These are phyloP conservation scores for Phytophthora meadii DNA, from an alignment of 352 stramenopile genomes.

Conservation along the genomic window DNA sequence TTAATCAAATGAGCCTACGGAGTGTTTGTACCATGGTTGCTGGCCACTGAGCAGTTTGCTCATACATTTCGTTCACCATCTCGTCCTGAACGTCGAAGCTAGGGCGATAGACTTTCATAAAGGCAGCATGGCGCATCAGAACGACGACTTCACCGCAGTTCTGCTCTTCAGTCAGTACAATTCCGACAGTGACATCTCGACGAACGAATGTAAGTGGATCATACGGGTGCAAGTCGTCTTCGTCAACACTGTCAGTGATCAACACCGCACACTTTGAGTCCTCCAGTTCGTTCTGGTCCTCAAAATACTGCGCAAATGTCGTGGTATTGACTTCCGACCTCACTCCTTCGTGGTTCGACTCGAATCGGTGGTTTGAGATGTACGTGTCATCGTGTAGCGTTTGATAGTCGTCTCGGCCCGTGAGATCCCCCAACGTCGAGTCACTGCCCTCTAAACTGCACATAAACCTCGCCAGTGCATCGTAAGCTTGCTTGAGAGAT, in stretches of 20 bases:
- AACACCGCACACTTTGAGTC: not conserved
- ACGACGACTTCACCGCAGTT: too few species aligned
- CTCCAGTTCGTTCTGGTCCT: not conserved
- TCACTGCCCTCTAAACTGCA: not conserved
- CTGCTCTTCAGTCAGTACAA: not conserved
- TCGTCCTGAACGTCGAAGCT: not conserved
- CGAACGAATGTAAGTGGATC: not conserved
- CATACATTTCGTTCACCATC: not conserved
- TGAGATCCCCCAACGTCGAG: not conserved
- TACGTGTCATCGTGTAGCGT: not conserved
- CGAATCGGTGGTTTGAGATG: not conserved
- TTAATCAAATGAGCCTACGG: not conserved
- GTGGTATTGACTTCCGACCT: not conserved
- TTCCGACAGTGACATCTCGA: not conserved
- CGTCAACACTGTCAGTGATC: not conserved
- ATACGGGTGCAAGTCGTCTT: not conserved
- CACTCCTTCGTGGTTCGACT: not conserved
- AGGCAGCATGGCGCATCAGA: too few species aligned
- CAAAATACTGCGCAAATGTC: not conserved
- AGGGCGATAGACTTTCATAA: too few species aligned
- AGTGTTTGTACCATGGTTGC: not conserved
- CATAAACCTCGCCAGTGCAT: not conserved
- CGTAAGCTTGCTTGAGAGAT: not conserved
- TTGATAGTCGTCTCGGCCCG: not conserved
- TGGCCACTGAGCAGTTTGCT: not conserved